Conservation (phyloP, 1,139 yeast genomes). For the Protomyces pachydermus region DNA sequence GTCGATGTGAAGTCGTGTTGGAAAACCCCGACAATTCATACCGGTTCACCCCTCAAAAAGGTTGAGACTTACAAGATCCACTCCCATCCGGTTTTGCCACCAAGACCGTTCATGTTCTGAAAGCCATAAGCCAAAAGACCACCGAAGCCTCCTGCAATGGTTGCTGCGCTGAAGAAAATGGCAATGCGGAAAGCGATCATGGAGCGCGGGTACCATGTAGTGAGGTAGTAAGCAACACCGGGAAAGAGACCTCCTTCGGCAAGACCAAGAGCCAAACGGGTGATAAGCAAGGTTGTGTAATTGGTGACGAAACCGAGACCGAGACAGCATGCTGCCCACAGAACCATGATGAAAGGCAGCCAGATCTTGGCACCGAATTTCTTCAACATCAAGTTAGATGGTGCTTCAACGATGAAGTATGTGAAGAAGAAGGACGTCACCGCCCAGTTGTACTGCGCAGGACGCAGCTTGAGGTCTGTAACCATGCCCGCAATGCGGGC, state of each 20-base stretch:
- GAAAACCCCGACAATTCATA: no score
- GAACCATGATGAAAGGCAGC: constrained; percentile 36
- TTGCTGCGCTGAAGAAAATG: constrained; percentile 62
- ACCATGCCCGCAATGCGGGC: constrained; percentile 52
- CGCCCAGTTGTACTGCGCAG: constrained; percentile 54
- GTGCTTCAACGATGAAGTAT: constrained; percentile 54
- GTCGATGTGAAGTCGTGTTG: no score
- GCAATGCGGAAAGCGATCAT: constrained; percentile 68
- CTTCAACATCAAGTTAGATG: constrained; percentile 60
- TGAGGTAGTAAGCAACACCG: constrained; percentile 39
- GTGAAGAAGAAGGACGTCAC: constrained; percentile 24
- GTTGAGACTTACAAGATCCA: constrained; percentile 40
- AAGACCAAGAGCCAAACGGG: constrained; percentile 55
- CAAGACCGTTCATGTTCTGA: constrained; percentile 42
- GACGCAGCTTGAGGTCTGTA: constrained; percentile 49
- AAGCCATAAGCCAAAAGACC: constrained; percentile 56
- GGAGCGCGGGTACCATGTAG: constrained; percentile 47
- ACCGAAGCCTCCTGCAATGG: constrained; percentile 75
- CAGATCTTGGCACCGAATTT: constrained; percentile 59
- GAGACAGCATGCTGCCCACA: constrained; percentile 10
- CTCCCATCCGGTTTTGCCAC: constrained; percentile 47
- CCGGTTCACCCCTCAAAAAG: no score
- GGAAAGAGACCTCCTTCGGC: constrained; percentile 63
- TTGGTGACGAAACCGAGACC: constrained; percentile 55
- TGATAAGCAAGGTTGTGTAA: constrained; percentile 54